Percentiles rank a stretch among this genome's conserved stretches.
Evolutionary conservation across 2,329 filamentous ascomycete genomes (phyloP).

Genomic region (Magnaporthiopsis rhizophila): DNA sequence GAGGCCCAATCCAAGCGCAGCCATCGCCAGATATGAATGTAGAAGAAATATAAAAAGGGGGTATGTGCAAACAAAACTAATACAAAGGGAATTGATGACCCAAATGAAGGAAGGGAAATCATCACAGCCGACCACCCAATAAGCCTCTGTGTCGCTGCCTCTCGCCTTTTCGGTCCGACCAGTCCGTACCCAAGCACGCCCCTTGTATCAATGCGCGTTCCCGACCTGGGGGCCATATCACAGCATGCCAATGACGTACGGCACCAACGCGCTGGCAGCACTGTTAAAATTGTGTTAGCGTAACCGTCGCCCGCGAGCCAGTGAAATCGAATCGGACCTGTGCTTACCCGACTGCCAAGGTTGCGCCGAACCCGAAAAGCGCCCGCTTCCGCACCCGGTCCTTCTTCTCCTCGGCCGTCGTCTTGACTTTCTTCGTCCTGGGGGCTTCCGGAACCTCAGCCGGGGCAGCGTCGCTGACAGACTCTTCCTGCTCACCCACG

Average conservation of each 20-base stretch:
- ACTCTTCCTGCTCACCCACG: slow-evolving; percentile 50
- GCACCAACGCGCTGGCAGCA: slow-evolving; percentile 18
- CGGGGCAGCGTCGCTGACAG: slow-evolving; percentile 22
- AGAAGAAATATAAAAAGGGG: neutral
- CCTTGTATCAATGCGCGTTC: neutral
- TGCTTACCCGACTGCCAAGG: slow-evolving; percentile 83
- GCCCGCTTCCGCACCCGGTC: slow-evolving; percentile 82
- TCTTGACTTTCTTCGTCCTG: slow-evolving; percentile 64
- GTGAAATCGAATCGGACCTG: neutral
- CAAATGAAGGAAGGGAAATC: neutral
- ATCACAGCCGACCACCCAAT: neutral
- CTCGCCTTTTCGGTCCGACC: neutral
- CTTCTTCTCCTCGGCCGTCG: slow-evolving; percentile 74
- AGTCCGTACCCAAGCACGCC: neutral
- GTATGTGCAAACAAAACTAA: slow-evolving; percentile 6
- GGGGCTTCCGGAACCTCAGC: slow-evolving; percentile 37
- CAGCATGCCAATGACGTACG: slow-evolving; percentile 19
- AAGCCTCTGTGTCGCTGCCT: neutral
- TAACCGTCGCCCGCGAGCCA: slow-evolving; percentile 1
- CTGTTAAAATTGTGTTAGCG: neutral
- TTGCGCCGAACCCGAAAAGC: slow-evolving; percentile 76
- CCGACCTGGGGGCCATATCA: slow-evolving; percentile 6
- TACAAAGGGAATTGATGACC: neutral
- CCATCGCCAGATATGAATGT: neutral
- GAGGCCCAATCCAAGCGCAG: too few species aligned